A percentile compares a stretch with the other conserved stretches of the same genome.
Conservation (phyloP, 2,329 filamentous ascomycete species). For the Colletotrichum paranaense region DNA sequence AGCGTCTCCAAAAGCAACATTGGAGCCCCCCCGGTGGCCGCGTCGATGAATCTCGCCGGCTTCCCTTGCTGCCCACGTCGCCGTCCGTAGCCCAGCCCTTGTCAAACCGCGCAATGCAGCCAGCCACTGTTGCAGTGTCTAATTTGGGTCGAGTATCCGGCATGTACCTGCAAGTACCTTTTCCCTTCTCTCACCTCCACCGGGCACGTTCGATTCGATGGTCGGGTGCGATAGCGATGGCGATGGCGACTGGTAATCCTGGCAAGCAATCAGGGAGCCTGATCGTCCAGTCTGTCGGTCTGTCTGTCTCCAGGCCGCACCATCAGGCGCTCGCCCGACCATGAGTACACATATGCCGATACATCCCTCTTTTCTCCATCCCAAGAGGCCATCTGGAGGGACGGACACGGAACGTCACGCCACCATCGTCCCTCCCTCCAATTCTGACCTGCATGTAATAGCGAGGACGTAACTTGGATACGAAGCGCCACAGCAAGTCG, state of each 20-base stretch:
- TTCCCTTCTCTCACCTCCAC: neutral
- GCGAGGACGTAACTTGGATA: neutral
- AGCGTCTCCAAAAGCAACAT: neutral
- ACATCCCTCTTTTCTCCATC: too few species aligned
- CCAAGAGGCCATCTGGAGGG: neutral
- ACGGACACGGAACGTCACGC: slow-evolving; percentile 4
- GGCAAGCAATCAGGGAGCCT: neutral
- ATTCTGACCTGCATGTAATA: neutral
- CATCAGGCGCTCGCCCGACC: neutral
- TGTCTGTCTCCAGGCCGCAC: neutral
- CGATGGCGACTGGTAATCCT: neutral
- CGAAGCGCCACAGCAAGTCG: slow-evolving; percentile 7
- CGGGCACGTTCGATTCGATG: neutral
- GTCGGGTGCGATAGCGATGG: neutral
- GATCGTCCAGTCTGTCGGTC: neutral
- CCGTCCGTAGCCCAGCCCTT: slow-evolving; percentile 8
- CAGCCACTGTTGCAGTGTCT: slow-evolving; percentile 4
- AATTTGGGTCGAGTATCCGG: slow-evolving; percentile 6
- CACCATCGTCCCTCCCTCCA: neutral
- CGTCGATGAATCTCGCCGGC: neutral
- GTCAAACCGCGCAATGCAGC: slow-evolving; percentile 28
- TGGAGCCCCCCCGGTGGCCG: too few species aligned
- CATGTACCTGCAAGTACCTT: slow-evolving; percentile 14
- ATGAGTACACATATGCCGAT: too few species aligned
- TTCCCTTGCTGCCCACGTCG: slow-evolving; percentile 7